Conservation (phyloP, 2,329 filamentous ascomycete genomes). For the Neodidymelliopsis sp. region DNA sequence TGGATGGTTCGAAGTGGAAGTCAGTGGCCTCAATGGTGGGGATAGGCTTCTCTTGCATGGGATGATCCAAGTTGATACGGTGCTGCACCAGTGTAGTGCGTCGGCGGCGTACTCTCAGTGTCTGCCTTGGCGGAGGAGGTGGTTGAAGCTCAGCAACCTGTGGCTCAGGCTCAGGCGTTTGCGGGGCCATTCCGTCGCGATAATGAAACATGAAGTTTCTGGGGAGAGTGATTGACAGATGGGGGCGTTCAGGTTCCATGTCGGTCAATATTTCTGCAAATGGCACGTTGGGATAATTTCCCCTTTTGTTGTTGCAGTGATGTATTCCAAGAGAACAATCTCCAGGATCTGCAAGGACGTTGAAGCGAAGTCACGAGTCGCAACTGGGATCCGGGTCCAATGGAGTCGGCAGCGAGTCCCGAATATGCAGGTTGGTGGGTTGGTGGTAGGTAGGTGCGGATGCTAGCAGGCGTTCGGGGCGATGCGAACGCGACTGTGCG, state of each 20-base stretch:
- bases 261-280: slow-evolving; percentile 10
- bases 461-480: slow-evolving; percentile 41
- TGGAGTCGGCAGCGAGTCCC: slow-evolving; percentile 18
- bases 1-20: slow-evolving; percentile 37
- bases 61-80: slow-evolving; percentile 33
- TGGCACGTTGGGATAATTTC: slow-evolving; percentile 9
- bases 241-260: slow-evolving; percentile 54
- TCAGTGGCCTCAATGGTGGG: slow-evolving; percentile 61
- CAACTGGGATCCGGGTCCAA: slow-evolving; percentile 21
- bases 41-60: slow-evolving; percentile 47
- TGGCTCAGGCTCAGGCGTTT: slow-evolving; percentile 55
- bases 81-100: slow-evolving; percentile 47
- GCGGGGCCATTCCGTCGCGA: slow-evolving; percentile 54
- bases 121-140: slow-evolving; percentile 56
- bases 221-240: slow-evolving; percentile 59
- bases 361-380: slow-evolving; percentile 20
- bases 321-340: slow-evolving; percentile 23
- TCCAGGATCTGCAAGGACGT: slow-evolving; percentile 38
- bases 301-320: slow-evolving; percentile 16
- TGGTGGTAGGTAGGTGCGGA: slow-evolving; percentile 29
- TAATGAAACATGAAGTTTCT: slow-evolving; percentile 60
- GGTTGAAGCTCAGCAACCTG: slow-evolving; percentile 47
- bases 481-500: slow-evolving; percentile 47
- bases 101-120: slow-evolving; percentile 58
- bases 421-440: slow-evolving; percentile 38